Conservation (phyloP, 352 stramenopile species). For the Phytophthora pinifolia region DNA sequence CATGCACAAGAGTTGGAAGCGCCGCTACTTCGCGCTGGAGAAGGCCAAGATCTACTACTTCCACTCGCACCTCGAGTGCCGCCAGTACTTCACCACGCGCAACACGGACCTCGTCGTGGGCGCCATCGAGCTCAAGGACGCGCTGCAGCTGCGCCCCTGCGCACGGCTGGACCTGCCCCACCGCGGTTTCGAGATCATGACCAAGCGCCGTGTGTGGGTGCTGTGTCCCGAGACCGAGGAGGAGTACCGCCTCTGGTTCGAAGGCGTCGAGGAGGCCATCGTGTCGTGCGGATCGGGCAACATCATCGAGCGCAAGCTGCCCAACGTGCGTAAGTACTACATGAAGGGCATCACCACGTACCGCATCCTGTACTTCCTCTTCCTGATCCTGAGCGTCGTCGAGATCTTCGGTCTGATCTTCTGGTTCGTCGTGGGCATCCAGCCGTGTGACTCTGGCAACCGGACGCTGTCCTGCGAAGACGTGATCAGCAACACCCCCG, state of each 20-base stretch:
- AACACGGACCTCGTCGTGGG: conserved; percentile 82
- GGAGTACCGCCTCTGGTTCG: conserved; percentile 86
- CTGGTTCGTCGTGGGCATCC: conserved; percentile 78
- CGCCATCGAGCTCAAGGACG: conserved; percentile 83
- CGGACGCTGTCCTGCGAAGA: conserved; percentile 52
- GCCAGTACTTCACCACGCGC: conserved; percentile 86
- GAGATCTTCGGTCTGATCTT: conserved; percentile 78
- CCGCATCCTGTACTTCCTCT: conserved; percentile 77
- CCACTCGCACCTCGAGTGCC: conserved; percentile 82
- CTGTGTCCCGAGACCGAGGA: conserved; percentile 84
- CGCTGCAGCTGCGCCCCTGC: conserved; percentile 78
- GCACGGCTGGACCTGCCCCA: conserved; percentile 78
- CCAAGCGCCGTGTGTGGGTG: conserved; percentile 84
- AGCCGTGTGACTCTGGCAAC: conserved; percentile 67
- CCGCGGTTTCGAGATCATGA: conserved; percentile 79
- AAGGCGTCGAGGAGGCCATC: conserved; percentile 75
- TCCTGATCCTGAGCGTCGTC: conserved; percentile 64
- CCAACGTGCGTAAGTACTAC: conserved; percentile 88
- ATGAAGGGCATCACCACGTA: conserved; percentile 87
- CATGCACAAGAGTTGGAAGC: conserved; percentile 88
- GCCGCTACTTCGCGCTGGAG: conserved; percentile 84
- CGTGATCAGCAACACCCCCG: conserved; percentile 58
- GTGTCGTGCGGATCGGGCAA: conserved; percentile 74
- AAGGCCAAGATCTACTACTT: conserved; percentile 91
- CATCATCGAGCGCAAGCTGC: conserved; percentile 85